These are phyloP conservation scores for Cladorrhinum samala DNA, from an alignment of 495 filamentous ascomycete genomes.

Conservation along the genomic window DNA sequence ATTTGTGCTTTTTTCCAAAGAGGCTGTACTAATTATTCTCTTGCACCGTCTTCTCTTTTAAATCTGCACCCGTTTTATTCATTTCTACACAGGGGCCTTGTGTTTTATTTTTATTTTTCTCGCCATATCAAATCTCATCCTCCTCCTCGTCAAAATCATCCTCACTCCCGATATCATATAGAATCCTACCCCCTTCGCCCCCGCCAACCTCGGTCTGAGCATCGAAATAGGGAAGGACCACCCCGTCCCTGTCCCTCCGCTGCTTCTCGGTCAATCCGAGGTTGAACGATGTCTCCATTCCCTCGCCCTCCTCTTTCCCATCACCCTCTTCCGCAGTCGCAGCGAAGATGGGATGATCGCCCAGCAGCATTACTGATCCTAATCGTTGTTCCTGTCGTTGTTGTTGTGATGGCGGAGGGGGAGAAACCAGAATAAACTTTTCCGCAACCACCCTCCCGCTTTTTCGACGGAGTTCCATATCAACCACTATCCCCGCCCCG, in stretches of 20 bases:
- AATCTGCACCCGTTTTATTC: no score
- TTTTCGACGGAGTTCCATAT: slow-evolving; percentile 78
- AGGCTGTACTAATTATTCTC: no score
- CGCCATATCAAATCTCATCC: slow-evolving; percentile 69
- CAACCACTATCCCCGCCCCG: slow-evolving; percentile 57
- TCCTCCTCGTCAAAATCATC: slow-evolving; percentile 99
- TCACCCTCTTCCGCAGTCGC: slow-evolving; percentile 32
- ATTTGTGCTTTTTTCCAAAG: no score
- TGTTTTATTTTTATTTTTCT: not conserved
- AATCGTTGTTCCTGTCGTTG: not conserved
- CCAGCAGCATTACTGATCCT: slow-evolving; percentile 48
- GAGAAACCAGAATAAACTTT: slow-evolving; percentile 56
- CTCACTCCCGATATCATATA: slow-evolving; percentile 94
- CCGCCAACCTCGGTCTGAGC: slow-evolving; percentile 74
- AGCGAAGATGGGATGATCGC: slow-evolving; percentile 68
- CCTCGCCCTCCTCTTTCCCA: slow-evolving; percentile 44
- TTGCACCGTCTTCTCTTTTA: no score
- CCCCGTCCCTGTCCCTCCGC: slow-evolving; percentile 71
- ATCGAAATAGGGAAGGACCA: slow-evolving; percentile 93
- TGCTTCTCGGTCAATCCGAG: slow-evolving; percentile 88
- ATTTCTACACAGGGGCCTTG: no score
- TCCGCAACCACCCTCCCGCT: slow-evolving; percentile 73
- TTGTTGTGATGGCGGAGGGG: not conserved
- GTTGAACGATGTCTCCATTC: slow-evolving; percentile 66
- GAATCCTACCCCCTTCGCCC: slow-evolving; percentile 79